phyloP scores from a whole-genome alignment of 2,329 filamentous ascomycete genomes.

The Fusarium sororula region DNA sequence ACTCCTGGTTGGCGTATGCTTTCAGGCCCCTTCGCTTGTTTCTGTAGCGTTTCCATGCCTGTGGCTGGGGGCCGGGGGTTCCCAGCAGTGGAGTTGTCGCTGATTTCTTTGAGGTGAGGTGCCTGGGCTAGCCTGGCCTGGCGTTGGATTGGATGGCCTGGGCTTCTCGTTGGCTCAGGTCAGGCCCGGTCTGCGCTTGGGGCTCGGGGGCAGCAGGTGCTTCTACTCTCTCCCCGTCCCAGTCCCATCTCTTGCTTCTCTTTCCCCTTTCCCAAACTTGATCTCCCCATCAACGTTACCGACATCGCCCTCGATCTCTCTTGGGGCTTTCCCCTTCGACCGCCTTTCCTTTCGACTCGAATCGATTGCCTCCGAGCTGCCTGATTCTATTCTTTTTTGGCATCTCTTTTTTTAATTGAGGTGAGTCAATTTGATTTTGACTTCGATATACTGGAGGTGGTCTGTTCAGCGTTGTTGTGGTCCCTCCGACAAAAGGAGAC shows the following conservation, averaged over 20 bases:
- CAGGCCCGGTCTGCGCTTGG: not conserved
- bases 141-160: conserved; percentile 3
- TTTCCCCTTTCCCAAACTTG: conserved; percentile 41
- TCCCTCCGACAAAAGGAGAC: conserved; percentile 15
- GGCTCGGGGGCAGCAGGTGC: conserved; percentile 15
- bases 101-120: conserved; percentile 21
- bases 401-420: conserved; percentile 34
- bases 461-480: conserved; percentile 23
- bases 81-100: conserved; percentile 26
- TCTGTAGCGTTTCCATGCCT: conserved; percentile 31
- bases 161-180: conserved; percentile 2
- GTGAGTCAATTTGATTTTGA: conserved; percentile 27
- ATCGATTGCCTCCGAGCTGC: conserved; percentile 33
- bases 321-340: conserved; percentile 32
- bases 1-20: conserved; percentile 26
- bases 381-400: conserved; percentile 29
- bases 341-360: conserved; percentile 28
- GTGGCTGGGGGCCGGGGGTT: conserved; percentile 16
- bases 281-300: conserved; percentile 39
- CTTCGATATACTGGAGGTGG: conserved; percentile 7
- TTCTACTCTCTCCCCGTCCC: conserved; percentile 22
- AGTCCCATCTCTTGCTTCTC: conserved; percentile 19
- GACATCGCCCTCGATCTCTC: conserved; percentile 28
- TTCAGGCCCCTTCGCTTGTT: conserved; percentile 33
- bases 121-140: conserved; percentile 11